Percentiles rank a stretch among this genome's conserved stretches.
Conservation (phyloP, 148 eudicot species). For the Limonium bicolor region DNA sequence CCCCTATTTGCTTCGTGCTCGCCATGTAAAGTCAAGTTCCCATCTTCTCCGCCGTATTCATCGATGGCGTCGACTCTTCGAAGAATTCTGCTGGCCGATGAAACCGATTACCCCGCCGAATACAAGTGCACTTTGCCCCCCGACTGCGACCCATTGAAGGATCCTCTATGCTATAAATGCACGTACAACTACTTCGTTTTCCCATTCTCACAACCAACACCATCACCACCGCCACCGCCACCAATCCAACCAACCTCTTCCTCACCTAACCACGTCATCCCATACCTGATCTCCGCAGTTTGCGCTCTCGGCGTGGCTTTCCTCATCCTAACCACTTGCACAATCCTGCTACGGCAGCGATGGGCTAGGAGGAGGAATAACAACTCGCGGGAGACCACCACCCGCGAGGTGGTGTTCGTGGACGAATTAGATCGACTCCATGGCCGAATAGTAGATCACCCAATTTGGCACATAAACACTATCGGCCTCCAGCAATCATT, state of each 20-base stretch:
- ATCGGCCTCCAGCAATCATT: slow-evolving; percentile 35
- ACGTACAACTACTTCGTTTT: no score
- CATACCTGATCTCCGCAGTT: slow-evolving; percentile 13
- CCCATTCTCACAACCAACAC: no score
- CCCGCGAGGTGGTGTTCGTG: background rate
- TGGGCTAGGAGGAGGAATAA: slow-evolving; percentile 10
- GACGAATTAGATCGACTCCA: slow-evolving; percentile 13
- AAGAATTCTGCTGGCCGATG: no score
- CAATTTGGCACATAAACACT: slow-evolving; percentile 40
- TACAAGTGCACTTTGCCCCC: no score
- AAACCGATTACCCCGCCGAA: no score
- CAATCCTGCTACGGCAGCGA: slow-evolving; percentile 10
- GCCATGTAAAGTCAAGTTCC: no score
- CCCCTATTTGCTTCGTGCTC: no score
- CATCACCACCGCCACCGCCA: background rate
- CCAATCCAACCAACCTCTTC: background rate
- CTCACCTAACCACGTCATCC: slow-evolving; percentile 11
- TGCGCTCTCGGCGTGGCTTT: slow-evolving; percentile 28
- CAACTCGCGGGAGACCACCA: background rate
- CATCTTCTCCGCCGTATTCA: no score
- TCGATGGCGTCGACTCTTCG: no score
- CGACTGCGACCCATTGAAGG: no score
- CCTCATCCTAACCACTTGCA: slow-evolving; percentile 21
- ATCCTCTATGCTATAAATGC: no score
- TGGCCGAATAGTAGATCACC: slow-evolving; percentile 15